Evolutionary conservation across 2,329 filamentous ascomycete genomes (phyloP), one percentile per base, ranked within the genome.

Genomic region (Penicillium brevicompactum): DNA sequence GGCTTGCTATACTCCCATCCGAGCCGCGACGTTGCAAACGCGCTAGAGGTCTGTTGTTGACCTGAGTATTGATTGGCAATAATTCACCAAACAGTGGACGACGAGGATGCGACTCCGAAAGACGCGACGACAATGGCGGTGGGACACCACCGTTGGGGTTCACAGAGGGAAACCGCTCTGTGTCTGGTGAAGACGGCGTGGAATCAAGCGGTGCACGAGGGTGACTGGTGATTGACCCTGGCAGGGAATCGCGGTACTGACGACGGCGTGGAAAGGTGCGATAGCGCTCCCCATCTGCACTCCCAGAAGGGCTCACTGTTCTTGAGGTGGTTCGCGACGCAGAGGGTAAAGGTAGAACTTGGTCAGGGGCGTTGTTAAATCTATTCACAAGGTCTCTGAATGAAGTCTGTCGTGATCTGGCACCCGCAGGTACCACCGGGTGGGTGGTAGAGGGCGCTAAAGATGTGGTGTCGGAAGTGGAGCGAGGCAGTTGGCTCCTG

Each of bases 321-420:
- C 66, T 64, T 2, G 74, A 73, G 34, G 67, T 57, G n/a, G 71
- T 64, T 18, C 63, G 57, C 32, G 71, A 67, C 27, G 68, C 61
- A 22, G 67, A 67, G 8, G 77, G 78, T 13, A 77, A 55, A 4
- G 78, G 78, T 22, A 72, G 75, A 46, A 76, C 64, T 57, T 77
- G 73, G 58, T 80, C 78, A 32, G 67, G 77, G 62, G 81, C 85
- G 67, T 87, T 85, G 72, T 93, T 89, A 75, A 93, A 94, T 51
- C 84, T 87, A 73, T 87, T 90, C 66, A 90, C 87, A 59, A 94
- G 79, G 68, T 94, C 90, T 74, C 88, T 91, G 63, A 94, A 89
- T 57, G 88, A 92, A n/a, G 86, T 80, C 62, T 88, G 82, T 61
- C 76, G 74, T 60, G 62, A 74, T 65, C 70, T 69, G 24, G 47